Evolutionary conservation across 1,139 yeast genomes (phyloP).

Genomic region (Candida labiduridarum): DNA sequence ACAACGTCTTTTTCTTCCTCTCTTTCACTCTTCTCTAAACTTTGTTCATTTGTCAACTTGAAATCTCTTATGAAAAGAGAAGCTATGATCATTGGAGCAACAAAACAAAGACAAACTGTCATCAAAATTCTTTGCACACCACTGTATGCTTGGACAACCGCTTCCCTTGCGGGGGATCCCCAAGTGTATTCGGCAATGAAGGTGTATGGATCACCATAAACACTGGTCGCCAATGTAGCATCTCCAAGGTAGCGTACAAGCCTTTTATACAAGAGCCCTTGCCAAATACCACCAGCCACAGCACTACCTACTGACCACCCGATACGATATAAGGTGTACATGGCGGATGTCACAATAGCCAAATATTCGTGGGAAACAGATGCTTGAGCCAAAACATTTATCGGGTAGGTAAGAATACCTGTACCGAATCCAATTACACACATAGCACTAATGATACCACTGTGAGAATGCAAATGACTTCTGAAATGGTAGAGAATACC

Average conservation of each 20-base stretch:
- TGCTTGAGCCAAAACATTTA: slow-evolving; percentile 36
- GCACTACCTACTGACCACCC: slow-evolving; percentile 40
- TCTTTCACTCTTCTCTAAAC: slow-evolving; percentile 17
- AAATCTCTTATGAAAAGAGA: slow-evolving; percentile 39
- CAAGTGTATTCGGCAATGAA: slow-evolving; percentile 30
- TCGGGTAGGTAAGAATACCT: slow-evolving; percentile 38
- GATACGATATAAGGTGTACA: slow-evolving; percentile 36
- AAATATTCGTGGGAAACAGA: slow-evolving; percentile 40
- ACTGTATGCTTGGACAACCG: slow-evolving; percentile 34
- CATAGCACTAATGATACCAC: slow-evolving; percentile 39
- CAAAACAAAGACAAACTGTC: slow-evolving; percentile 33
- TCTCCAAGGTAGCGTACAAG: slow-evolving; percentile 20
- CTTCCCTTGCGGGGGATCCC: slow-evolving; percentile 36
- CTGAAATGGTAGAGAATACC: slow-evolving; percentile 39
- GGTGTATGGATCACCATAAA: slow-evolving; percentile 32
- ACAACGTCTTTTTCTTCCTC: slow-evolving; percentile 13
- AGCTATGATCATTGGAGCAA: slow-evolving; percentile 33
- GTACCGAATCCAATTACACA: slow-evolving; percentile 40
- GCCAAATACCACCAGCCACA: slow-evolving; percentile 44
- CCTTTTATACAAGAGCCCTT: slow-evolving; percentile 28
- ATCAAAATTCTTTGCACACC: slow-evolving; percentile 36
- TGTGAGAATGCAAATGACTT: slow-evolving; percentile 28
- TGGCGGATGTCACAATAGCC: slow-evolving; percentile 37
- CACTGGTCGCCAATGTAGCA: slow-evolving; percentile 26
- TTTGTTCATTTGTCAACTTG: slow-evolving; percentile 28